Base-by-base conservation (phyloP, 768 basidiomycete genomes). In the Termitomyces titanicus region DNA sequence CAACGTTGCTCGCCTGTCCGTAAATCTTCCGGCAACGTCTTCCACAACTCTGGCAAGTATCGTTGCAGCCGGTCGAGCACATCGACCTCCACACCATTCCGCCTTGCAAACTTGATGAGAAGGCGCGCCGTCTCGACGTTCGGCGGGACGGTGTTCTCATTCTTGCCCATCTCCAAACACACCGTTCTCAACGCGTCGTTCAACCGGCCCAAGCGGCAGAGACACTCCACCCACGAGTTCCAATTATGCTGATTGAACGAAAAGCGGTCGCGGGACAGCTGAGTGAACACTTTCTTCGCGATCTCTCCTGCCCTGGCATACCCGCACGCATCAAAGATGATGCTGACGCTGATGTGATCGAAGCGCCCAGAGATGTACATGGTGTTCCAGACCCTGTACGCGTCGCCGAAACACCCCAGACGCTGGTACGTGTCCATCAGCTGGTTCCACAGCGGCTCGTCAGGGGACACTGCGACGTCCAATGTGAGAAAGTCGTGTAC, bases 371-470 rank as follows among this genome's bases (percentile, higher is more conserved):
- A 72, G 40, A 83, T 63, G 63, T 80, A 80, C 68, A 92, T 78
- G 65, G 77, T 76, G 64, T 93, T 85, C 92, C 94, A 98, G 3
- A 96, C 78, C 34, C 85, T 78, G 61, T 82, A 86, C 15, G 88
- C 85, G 54, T 90, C 88, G 1, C 71, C 73, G 57, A 86, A 89
- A 56, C 83, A 84, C 5, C 83, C 84, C 7, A 86, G 76, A n/a
- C 85, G 85, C 62, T 89, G 85, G 69, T 95, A 98, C 0, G 91
- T 85, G 68, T 92, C 83, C 89, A 97, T 92, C 57, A 97, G 73
- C 63, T 90, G 83, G 66, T 94, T 95, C 80, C 89, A 86, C 12
- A 93, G 75, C 3, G 74, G 68, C 9, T 74, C 66, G 46, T 93
- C 87, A 2, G 92, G 88, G 9, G 85, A 79, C 54, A 94, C 70